Base-by-base conservation (phyloP, 805 yeast genomes). In the Yarrowia sp. region DNA sequence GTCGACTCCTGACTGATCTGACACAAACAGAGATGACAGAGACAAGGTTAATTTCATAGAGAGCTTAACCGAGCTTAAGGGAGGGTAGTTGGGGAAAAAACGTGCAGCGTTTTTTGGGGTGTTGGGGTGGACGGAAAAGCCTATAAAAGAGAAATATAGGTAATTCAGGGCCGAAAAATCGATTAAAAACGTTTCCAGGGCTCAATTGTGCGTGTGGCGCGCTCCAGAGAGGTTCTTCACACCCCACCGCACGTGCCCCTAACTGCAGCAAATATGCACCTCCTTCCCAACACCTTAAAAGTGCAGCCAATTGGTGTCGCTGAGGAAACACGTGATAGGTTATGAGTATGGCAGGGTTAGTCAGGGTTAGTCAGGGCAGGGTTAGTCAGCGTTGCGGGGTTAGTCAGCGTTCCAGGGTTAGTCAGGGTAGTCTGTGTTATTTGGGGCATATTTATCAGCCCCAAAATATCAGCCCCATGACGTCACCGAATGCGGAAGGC, bases 1-100 rank as follows among this genome's bases (percentile, higher is more conserved):
- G 58, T 52, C 58, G 58, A 52, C 58, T 52, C 58, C 43, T 52
- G 43, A 52, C 58, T 52, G 58, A 52, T 52, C 58, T 52, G 58
- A 38, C 43, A 38, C 43, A 36, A 20, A 19, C 43, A 52, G 58
- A 52, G 42, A 52, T 36, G 58, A 52, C 58, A 9, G 39, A 20
- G 43, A 52, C 58, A 52, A 52, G 19, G 58, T 52, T 52, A 38
- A 52, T 52, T 52, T 52, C 58, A 52, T 30, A 33, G n/a, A 17
- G 58, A 52, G 58, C 58, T 52, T 52, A 52, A 52, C 58, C 56
- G 56, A 36, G 56, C 42, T 50, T 50, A 33, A 49, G 17, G 24
- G 42, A 34, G 53, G 38, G 38, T 47, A 33, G 42, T 34, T 50
- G 30, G 36, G 3, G 19, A 14, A 19, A 14, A 19, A 3, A 33